Conservation (phyloP, 2,329 filamentous ascomycete species). For the Monosporascus sp. region DNA sequence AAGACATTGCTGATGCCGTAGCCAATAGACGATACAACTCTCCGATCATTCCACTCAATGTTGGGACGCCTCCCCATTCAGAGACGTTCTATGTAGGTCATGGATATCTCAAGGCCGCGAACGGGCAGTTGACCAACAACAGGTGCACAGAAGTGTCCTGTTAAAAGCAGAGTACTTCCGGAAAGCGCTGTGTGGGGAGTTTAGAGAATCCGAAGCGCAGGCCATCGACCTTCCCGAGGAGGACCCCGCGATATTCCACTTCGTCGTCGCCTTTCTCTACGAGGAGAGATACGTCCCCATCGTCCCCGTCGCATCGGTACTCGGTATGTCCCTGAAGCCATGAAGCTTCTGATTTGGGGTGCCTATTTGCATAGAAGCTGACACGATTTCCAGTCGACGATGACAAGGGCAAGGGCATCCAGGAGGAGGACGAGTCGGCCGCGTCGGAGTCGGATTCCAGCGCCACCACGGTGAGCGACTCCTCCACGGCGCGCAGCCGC, state of each 20-base stretch:
- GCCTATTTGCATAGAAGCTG: conserved; percentile 4
- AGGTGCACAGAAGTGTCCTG: conserved; percentile 44
- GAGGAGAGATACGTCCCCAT: conserved; percentile 42
- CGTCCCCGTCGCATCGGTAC: conserved; percentile 34
- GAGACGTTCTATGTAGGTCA: conserved; percentile 38
- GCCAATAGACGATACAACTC: conserved; percentile 38
- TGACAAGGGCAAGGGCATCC: conserved; percentile 38
- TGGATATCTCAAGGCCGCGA: conserved; percentile 11
- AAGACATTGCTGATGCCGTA: conserved; percentile 9
- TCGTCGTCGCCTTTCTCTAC: conserved; percentile 46
- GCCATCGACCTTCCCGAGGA: conserved; percentile 46
- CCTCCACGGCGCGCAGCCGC: conserved; percentile 29
- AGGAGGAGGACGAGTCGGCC: conserved; percentile 28
- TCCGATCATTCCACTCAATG: conserved; percentile 38
- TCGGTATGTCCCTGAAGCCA: conserved; percentile 23
- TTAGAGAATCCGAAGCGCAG: conserved; percentile 40
- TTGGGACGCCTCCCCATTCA: conserved; percentile 34
- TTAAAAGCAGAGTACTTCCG: conserved; percentile 43
- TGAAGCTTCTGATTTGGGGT: not conserved
- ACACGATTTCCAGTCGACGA: conserved; percentile 2
- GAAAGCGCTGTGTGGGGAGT: conserved; percentile 42
- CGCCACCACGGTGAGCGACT: conserved; percentile 25
- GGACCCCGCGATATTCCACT: conserved; percentile 45
- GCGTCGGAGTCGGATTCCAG: conserved; percentile 26
- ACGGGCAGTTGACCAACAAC: not conserved